Base-by-base conservation (phyloP, 1,284 basidiomycete species). In the Leccinum insolens region DNA sequence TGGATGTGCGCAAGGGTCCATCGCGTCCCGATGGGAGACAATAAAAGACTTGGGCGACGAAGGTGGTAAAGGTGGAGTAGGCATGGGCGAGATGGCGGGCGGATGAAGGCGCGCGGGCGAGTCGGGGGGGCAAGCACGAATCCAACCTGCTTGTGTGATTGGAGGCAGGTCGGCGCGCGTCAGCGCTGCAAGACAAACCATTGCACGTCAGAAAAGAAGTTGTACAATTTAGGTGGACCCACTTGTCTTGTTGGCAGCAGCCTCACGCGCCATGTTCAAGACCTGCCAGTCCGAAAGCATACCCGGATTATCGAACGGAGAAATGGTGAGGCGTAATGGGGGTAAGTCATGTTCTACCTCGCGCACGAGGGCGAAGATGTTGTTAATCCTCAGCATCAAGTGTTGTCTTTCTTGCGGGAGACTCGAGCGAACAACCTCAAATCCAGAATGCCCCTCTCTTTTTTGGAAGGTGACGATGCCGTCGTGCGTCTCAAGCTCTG, bases 1-100 rank as follows among this genome's bases (percentile, higher is more conserved):
- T 0, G 88, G 87, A 73, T 90, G 85, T 3, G 73, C 72, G 73
- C 89, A 91, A 2, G 89, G 88, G 75, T 91, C 82, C 90, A 91
- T 92, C 0, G 85, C 69, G 6, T 72, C 73, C 9, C 75, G 76
- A 71, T 88, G 88, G 64, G 86, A 79, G 68, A 84, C 78, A 65
- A 89, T 87, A 70, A 89, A 88, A 0, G 83, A 84, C 71, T 87
- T 89, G 8, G 71, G 70, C 4, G 67, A 64, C 0, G 55, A 20
- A 5, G 41, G 39, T 3, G 49, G 17, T 11, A 46, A 6, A 15
- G 59, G 46, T 4, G n/a, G 4, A 7, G 25, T 41, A 9, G 57
- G 41, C 17, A 28, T 3, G 4, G 60, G 41, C 25, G 67, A 62
- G 22, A 68, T 41, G 7, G 37, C 12, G 7, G 67, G 69, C 1